These are phyloP conservation scores for Ensete glaucum DNA, from an alignment of 176 grass and related monocot species.

Conservation along the genomic window DNA sequence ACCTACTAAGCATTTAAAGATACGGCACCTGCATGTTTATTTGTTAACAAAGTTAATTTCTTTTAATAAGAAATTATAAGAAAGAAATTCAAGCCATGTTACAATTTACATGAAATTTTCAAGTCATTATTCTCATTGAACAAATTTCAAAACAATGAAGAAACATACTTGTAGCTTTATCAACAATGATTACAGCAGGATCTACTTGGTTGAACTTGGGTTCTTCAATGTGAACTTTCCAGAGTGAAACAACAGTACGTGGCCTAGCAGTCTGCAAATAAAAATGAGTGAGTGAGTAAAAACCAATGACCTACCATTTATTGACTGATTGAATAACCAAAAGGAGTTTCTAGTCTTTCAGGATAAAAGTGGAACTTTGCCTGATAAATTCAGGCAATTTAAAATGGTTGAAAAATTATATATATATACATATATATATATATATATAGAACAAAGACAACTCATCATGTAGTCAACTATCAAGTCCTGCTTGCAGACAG, in stretches of 20 bases:
- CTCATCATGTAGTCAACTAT: no score
- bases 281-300: not conserved
- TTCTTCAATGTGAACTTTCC: conserved; percentile 71
- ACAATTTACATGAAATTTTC: not conserved
- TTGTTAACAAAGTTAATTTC: not conserved
- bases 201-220: conserved; percentile 69
- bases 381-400: no score
- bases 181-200: conserved; percentile 54
- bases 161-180: conserved; percentile 72
- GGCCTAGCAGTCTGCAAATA: conserved; percentile 52
- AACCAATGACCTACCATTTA: not conserved
- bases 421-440: no score
- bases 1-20: not conserved
- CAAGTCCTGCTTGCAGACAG: no score
- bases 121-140: not conserved
- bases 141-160: conserved; percentile 24
- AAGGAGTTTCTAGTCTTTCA: not conserved
- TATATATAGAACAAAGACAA: no score
- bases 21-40: not conserved
- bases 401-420: no score
- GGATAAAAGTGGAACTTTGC: not conserved
- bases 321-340: not conserved
- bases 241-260: conserved; percentile 53
- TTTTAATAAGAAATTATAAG: not conserved
- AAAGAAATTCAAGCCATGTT: not conserved